phyloP scores from a whole-genome alignment of 1,284 basidiomycete species.

The Ceratobasidium sp. region DNA sequence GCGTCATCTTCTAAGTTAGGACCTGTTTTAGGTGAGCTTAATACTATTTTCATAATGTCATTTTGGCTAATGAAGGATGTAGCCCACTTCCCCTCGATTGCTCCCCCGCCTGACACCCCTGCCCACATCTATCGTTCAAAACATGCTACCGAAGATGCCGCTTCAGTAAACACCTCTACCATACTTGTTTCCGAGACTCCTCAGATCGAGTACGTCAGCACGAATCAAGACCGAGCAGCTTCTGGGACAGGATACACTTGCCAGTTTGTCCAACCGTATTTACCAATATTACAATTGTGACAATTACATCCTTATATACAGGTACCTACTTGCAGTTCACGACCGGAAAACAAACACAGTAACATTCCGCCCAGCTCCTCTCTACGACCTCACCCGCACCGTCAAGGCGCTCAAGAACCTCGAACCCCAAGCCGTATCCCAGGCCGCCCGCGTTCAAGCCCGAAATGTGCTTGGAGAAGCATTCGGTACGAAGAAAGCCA shows the following conservation, averaged over 20 bases:
- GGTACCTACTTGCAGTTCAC: slow-evolving; percentile 74
- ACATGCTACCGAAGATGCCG: slow-evolving; percentile 54
- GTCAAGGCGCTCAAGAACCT: slow-evolving; percentile 80
- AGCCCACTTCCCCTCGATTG: slow-evolving; percentile 81
- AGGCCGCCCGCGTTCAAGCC: slow-evolving; percentile 65
- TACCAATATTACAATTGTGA: slow-evolving; percentile 38
- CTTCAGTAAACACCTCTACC: slow-evolving; percentile 59
- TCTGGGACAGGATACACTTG: slow-evolving; percentile 66
- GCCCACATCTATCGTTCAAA: slow-evolving; percentile 72
- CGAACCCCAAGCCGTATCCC: slow-evolving; percentile 59
- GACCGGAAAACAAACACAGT: slow-evolving; percentile 77
- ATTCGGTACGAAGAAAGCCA: slow-evolving; percentile 94
- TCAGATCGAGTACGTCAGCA: slow-evolving; percentile 68
- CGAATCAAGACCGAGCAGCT: slow-evolving; percentile 58
- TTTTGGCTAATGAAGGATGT: slow-evolving; percentile 36
- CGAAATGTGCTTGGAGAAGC: slow-evolving; percentile 85
- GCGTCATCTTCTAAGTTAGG: slow-evolving; percentile 64
- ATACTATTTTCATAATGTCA: slow-evolving; percentile 47
- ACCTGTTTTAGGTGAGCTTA: slow-evolving; percentile 74
- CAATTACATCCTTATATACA: slow-evolving; percentile 49
- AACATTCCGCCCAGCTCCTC: slow-evolving; percentile 72
- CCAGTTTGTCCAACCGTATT: slow-evolving; percentile 45
- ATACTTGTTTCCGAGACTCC: slow-evolving; percentile 77
- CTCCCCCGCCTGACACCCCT: slow-evolving; percentile 67
- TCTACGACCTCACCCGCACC: slow-evolving; percentile 78